Base-by-base conservation (phyloP, 805 yeast species). In the Ogataea wickerhamii region DNA sequence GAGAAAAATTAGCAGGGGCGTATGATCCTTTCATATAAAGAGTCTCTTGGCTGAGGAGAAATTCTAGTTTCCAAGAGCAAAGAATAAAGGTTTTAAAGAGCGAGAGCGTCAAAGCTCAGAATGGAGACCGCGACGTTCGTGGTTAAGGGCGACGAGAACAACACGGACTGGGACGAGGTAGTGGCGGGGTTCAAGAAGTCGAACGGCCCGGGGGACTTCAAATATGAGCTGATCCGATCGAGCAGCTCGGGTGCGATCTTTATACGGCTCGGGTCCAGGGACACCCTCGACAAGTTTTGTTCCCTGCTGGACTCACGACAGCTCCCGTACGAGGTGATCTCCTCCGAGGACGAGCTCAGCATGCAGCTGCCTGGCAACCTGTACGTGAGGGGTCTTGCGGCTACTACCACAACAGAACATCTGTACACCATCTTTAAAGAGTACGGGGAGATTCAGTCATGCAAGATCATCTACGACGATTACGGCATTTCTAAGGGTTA, bases 341-440 rank as follows among this genome's bases (percentile, higher is more conserved):
- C 35, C n/a, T 37, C 27, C 16, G 53, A 55, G 22, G 18, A 35
- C n/a, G 48, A 48, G 11, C 38, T 50, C 18, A 40, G 44, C 18
- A 14, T 18, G 22, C 53, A 52, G 37, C 40, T 58, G 21, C 85
- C 85, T 1, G 84, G 83, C 2, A 71, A 73, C 45, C 49, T 79
- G 12, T 78, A 74, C 54, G 69, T 78, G 19, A 69, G 77, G 40
- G 77, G 78, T 14, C 53, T 78, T 20, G 57, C 68, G 3, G 61
- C 64, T 21, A 49, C 56, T 11, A 63, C 70, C 22, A 55, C 63
- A 7, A 55, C 68, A 13, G 64, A 64, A 16, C 67, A 67, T 21
- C 45, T 73, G 24, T 52, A 50, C 20, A 57, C 63, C 8, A 48
- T 68, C 2, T 70, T 71, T 49, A 48, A 51, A 31, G 55, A 56